These are phyloP conservation scores for Truncatella angustata DNA, from an alignment of 2,329 filamentous ascomycete species.

Conservation along the genomic window DNA sequence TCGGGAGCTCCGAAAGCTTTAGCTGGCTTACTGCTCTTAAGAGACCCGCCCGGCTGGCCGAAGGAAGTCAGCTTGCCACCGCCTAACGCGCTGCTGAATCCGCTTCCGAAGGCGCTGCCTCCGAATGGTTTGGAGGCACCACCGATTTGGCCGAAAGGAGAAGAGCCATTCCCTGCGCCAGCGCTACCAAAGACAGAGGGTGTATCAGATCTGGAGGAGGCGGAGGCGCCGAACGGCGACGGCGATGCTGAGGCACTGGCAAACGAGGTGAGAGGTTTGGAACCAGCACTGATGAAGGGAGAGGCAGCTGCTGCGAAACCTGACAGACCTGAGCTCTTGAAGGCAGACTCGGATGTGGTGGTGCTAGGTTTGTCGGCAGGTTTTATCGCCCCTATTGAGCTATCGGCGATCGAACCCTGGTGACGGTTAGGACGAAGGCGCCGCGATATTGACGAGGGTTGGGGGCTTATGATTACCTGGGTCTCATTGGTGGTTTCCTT, in stretches of 20 bases:
- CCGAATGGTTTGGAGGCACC: slow-evolving; percentile 29
- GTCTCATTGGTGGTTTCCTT: slow-evolving; percentile 27
- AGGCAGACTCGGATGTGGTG: slow-evolving; percentile 50
- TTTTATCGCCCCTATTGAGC: slow-evolving; percentile 14
- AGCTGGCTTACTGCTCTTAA: slow-evolving; percentile 58
- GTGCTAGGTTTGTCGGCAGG: slow-evolving; percentile 19
- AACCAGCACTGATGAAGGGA: slow-evolving; percentile 24
- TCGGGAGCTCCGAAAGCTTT: slow-evolving; percentile 78
- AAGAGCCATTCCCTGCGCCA: slow-evolving; percentile 24
- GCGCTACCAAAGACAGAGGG: slow-evolving; percentile 50
- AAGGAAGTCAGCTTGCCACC: slow-evolving; percentile 63
- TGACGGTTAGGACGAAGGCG: not conserved
- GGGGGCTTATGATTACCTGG: slow-evolving; percentile 26
- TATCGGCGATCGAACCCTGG: not conserved
- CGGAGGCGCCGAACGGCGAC: slow-evolving; percentile 33
- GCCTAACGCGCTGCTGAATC: slow-evolving; percentile 37
- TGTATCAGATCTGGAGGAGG: slow-evolving; percentile 33
- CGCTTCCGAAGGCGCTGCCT: slow-evolving; percentile 47
- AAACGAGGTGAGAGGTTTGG: slow-evolving; percentile 37
- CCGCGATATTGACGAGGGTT: not conserved
- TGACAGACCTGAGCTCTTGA: slow-evolving; percentile 55
- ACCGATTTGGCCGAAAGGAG: slow-evolving; percentile 27
- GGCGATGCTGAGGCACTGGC: slow-evolving; percentile 42
- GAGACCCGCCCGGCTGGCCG: slow-evolving; percentile 57
- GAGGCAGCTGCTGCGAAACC: slow-evolving; percentile 63